Conservation (phyloP, 345 rosid genomes). For the Trapa bicornis region DNA sequence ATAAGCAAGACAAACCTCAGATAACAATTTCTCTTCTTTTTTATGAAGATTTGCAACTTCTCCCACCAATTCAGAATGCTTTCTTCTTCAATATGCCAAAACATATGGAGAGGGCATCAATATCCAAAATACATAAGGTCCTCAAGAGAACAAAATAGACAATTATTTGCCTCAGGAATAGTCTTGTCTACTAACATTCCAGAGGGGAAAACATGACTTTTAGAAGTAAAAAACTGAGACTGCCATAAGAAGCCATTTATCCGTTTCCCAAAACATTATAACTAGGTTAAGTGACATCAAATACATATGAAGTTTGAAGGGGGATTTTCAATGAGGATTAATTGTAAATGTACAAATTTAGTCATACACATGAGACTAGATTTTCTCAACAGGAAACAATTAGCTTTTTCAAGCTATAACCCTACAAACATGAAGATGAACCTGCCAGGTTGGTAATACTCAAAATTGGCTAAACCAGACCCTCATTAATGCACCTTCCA, state of each 20-base stretch:
- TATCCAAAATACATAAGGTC: neutral
- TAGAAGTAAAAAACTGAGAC: neutral
- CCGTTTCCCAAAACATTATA: neutral
- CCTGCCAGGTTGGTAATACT: too few relatives aligned
- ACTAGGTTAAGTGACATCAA: neutral
- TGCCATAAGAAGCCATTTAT: neutral
- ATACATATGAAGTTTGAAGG: neutral
- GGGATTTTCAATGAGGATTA: neutral
- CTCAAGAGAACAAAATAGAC: neutral
- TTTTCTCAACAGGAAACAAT: neutral
- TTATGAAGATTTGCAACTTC: slow-evolving; percentile 77
- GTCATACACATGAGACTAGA: neutral
- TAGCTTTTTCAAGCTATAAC: neutral
- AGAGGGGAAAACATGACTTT: neutral
- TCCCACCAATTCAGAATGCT: slow-evolving; percentile 70
- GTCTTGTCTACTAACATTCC: neutral
- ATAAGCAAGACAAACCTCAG: slow-evolving; percentile 50
- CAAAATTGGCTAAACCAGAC: too few relatives aligned
- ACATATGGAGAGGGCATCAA: neutral
- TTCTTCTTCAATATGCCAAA: slow-evolving; percentile 43
- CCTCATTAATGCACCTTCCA: neutral
- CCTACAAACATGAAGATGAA: neutral
- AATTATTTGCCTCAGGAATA: neutral
- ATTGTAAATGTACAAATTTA: neutral
- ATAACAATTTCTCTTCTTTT: slow-evolving; percentile 70